Evolutionary conservation across 2,329 filamentous ascomycete species (phyloP), one percentile per base, ranked within the genome.

Genomic region (Xylaria polymorpha): DNA sequence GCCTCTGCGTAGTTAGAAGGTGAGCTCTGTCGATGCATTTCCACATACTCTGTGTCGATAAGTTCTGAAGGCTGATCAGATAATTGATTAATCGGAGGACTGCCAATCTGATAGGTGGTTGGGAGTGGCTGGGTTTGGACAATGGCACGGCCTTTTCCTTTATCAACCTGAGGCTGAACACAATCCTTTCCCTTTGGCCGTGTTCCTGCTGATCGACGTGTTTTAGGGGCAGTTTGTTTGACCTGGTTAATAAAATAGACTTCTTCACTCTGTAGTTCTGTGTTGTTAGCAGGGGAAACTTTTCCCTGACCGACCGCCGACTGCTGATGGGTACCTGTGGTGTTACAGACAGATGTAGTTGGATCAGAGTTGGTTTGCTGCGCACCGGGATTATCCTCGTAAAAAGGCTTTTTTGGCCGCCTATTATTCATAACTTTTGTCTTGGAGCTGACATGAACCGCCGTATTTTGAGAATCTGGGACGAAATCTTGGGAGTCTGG

Each of bases 321-420:
- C 15, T 44, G 14, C 39, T 64, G 48, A 20, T 48, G 15, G 18
- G 15, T 44, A 32, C 50, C n/a, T 44, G 15, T 8, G 51, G 32
- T 43, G 46, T 8, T 44, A 29, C 50, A 2, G 7, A 20, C 4
- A 15, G 53, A n/a, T 3, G 58, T 32, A 14, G 10, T 14, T 37
- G 12, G 35, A 20, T 44, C 44, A 22, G 15, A 14, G 37, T 64
- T 55, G 14, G 39, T 46, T 18, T 56, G 43, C 44, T 59, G 32
- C 12, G 3, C 20, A 43, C 25, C 20, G 20, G 37, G n/a, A 14
- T 41, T 22, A 32, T 39, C 7, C 14, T 37, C 7, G 25, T 58
- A 48, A 44, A 71, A 71, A 22, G 70, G 61, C 20, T 32, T 57
- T 39, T 71, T 71, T 5, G 67, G 35, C 32, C 64, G 64, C 55